Base-by-base conservation (phyloP, 345 rosid species). In the Eutrema japonicum region DNA sequence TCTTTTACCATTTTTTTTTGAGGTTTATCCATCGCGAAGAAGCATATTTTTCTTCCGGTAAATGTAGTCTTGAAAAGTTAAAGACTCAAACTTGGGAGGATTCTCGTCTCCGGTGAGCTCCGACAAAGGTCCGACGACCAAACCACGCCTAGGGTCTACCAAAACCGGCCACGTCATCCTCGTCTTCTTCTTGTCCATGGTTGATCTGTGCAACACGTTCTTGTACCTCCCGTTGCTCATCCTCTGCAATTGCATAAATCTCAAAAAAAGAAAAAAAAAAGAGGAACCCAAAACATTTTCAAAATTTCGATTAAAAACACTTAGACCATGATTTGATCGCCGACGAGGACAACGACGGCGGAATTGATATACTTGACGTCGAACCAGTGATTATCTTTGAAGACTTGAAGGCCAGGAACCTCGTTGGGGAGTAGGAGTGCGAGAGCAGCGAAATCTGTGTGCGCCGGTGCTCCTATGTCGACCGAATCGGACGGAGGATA, bases 181-280 rank as follows among this genome's bases (percentile, higher is more conserved):
- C 29, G 63, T 57, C 45, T 57, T 57, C 41, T 57, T 30, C 29
- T 57, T 57, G 8, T 57, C 45, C 27, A 57, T 9, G 1, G 13
- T 57, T 36, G 63, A 1, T 30, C 58, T 53, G 9, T 53, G 58
- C 38, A 30, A 53, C 37, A 53, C 58, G 58, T 16, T 53, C 43
- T 57, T 57, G 43, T 57, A 57, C 63, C 43, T 57, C 41, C 62
- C 63, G 43, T 57, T 57, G 43, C 63, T 60, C 49, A 26, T 6
- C 49, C 48, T 60, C 65, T 60, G 7, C 48, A 16, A 4, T 36
- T 89, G 4, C 35, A 22, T 53, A 30, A 53, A 30, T 5, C 38
- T 53, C 58, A 53, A 29, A 37, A 53, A 45, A n/a, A n/a, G n/a
- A n/a, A n/a, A n/a, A n/a, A n/a, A n/a, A n/a, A n/a, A 22, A 22